These are phyloP conservation scores for Diaporthe nobilis DNA, from an alignment of 2,329 filamentous ascomycete species.

Conservation along the genomic window DNA sequence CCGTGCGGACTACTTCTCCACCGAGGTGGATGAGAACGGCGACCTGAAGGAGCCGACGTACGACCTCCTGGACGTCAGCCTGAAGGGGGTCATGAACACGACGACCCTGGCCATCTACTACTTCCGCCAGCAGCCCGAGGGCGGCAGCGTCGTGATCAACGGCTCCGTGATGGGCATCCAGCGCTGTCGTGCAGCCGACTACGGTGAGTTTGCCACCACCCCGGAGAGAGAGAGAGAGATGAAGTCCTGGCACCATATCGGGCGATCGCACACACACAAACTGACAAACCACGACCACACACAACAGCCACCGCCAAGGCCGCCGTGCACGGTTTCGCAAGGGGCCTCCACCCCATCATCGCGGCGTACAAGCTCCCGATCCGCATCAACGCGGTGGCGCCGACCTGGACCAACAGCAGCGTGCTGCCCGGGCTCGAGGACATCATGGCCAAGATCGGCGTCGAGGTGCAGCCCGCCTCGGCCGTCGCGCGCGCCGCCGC, in stretches of 20 bases:
- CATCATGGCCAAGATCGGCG: slow-evolving; percentile 55
- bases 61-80: slow-evolving; percentile 62
- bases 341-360: slow-evolving; percentile 59
- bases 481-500: slow-evolving; percentile 64
- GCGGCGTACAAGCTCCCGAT: slow-evolving; percentile 57
- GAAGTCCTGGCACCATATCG: background rate
- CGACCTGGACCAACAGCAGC: slow-evolving; percentile 67
- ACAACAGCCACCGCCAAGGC: slow-evolving; percentile 66
- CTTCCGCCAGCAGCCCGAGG: slow-evolving; percentile 61
- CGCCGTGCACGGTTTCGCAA: slow-evolving; percentile 66
- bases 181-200: slow-evolving; percentile 65
- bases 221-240: too few relatives aligned
- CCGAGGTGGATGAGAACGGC: slow-evolving; percentile 63
- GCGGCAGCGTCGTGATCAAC: slow-evolving; percentile 69
- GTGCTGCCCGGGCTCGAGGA: slow-evolving; percentile 57
- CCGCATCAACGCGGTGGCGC: slow-evolving; percentile 69
- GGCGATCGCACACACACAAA: slow-evolving; percentile 34
- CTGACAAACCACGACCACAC: slow-evolving; percentile 41
- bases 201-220: slow-evolving; percentile 53
- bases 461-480: slow-evolving; percentile 59
- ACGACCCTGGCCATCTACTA: slow-evolving; percentile 63
- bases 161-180: slow-evolving; percentile 66
- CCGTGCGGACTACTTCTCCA: slow-evolving; percentile 60
- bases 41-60: slow-evolving; percentile 61
- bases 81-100: slow-evolving; percentile 65